Percentiles rank a stretch among this genome's conserved stretches.
These are phyloP conservation scores for Yamadazyma buinensis DNA, from an alignment of 1,139 yeast genomes.

Conservation along the genomic window DNA sequence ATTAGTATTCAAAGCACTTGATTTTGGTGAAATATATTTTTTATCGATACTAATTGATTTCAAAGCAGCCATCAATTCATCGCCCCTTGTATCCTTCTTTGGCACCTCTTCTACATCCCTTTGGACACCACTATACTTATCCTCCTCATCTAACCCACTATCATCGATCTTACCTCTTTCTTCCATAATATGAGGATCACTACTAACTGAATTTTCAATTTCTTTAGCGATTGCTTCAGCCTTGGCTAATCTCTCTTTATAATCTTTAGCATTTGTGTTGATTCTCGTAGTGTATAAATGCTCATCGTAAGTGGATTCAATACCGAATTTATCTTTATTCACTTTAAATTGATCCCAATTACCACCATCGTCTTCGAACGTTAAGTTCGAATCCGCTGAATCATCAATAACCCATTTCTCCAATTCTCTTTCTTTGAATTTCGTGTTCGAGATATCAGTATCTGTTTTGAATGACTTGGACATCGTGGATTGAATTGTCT, in stretches of 20 bases:
- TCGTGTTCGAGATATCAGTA: slow-evolving; percentile 63
- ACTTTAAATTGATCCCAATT: slow-evolving; percentile 93
- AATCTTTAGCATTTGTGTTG: slow-evolving; percentile 73
- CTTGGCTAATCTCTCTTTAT: slow-evolving; percentile 53
- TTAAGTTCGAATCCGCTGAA: slow-evolving; percentile 21
- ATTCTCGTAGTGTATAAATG: slow-evolving; percentile 84
- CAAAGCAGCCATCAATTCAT: slow-evolving; percentile 62
- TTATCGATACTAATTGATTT: slow-evolving; percentile 32
- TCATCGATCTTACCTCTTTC: slow-evolving; percentile 87
- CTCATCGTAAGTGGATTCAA: slow-evolving; percentile 84
- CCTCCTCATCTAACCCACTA: slow-evolving; percentile 91
- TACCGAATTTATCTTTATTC: slow-evolving; percentile 84
- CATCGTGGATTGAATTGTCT: too few relatives aligned
- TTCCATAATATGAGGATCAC: slow-evolving; percentile 81
- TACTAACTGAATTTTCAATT: slow-evolving; percentile 66
- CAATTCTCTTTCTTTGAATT: slow-evolving; percentile 62
- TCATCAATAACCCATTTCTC: slow-evolving; percentile 85
- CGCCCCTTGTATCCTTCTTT: slow-evolving; percentile 40
- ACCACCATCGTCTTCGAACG: slow-evolving; percentile 43
- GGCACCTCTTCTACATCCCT: too few relatives aligned
- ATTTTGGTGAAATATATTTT: slow-evolving; percentile 61
- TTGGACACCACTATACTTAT: slow-evolving; percentile 88
- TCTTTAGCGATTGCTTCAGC: slow-evolving; percentile 84
- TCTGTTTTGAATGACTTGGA: slow-evolving; percentile 67
- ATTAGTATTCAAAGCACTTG: slow-evolving; percentile 54